phyloP scores from a whole-genome alignment of 345 rosid genomes.

The Citrus inodora region DNA sequence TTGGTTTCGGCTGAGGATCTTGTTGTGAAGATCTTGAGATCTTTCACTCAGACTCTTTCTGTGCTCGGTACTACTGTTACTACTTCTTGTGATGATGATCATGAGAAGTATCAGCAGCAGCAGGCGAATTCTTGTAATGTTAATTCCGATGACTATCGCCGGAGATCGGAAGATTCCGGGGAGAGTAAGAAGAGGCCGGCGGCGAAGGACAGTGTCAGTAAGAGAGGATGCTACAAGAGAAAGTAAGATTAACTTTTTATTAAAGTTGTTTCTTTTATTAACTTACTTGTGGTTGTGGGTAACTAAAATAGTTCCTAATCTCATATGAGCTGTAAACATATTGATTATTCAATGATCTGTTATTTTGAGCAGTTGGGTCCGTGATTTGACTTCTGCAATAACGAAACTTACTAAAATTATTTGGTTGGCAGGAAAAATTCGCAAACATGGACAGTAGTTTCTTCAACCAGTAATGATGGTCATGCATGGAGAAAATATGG shows the following conservation, averaged over 20 bases:
- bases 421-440: conserved; percentile 46
- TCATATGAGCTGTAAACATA: not conserved
- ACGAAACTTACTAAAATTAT: not conserved
- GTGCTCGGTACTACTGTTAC: conserved; percentile 1
- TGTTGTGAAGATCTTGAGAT: conserved; percentile 38
- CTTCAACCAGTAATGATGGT: conserved; percentile 44
- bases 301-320: not conserved
- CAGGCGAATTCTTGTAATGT: conserved; percentile 26
- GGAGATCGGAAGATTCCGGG: conserved; percentile 52
- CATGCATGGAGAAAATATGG: conserved; percentile 92
- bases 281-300: not conserved
- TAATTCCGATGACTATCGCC: conserved; percentile 28
- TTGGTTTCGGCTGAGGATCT: conserved; percentile 28
- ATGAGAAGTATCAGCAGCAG: conserved; percentile 8
- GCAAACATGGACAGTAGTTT: conserved; percentile 31
- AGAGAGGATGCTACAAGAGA: conserved; percentile 81
- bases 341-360: not conserved
- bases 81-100: conserved; percentile 19
- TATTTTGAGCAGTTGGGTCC: not conserved
- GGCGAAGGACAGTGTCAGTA: conserved; percentile 25
- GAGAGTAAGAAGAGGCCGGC: conserved; percentile 45
- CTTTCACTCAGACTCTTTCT: conserved; percentile 42
- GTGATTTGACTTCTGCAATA: not conserved
- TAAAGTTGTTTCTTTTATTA: not conserved
- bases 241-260: conserved; percentile 38